Evolutionary conservation across 495 filamentous ascomycete species (phyloP), one percentile per base, ranked within the genome.

Genomic region (Amorphotheca resinae): DNA sequence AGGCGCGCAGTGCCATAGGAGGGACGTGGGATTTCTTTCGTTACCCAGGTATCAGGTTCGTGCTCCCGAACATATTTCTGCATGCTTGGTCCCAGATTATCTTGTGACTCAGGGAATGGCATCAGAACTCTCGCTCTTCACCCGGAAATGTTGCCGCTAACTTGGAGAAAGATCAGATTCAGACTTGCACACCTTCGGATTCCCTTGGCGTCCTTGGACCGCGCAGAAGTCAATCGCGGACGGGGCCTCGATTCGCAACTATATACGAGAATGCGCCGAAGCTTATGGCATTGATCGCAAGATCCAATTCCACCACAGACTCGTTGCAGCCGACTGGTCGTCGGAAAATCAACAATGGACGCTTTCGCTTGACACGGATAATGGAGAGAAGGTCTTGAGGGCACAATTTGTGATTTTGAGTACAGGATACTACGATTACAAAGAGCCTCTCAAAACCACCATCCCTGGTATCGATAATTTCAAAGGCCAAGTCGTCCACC

Each of bases 21-120:
- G 80, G 80, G 1, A 87, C 80, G 0, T 84, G 80, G 80, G 73
- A 76, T 53, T 69, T 84, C 30, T 85, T 81, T 62, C 70, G 68
- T 22, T 86, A 83, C 41, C 80, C 80, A 7, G 79, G 80, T 0
- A 69, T 79, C 35, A 75, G 79, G 25, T 28, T 28, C 25, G 25
- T 5, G 5, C 11, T 28, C 11, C 25, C n/a, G n/a, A n/a, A n/a
- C n/a, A 28, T 5, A 28, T 28, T 11, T 11, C 5, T 5, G 25
- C 25, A 28, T 28, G 5, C 11, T 11, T 28, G 5, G 25, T 28
- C 25, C 11, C 25, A 5, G 5, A 28, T 11, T 28, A 28, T 5
- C 25, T 28, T n/a, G n/a, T n/a, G n/a, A n/a, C n/a, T n/a, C n/a
- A n/a, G n/a, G n/a, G n/a, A n/a, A n/a, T n/a, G n/a, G n/a, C n/a